phyloP scores from a whole-genome alignment of 108 stramenopile species.

The Conticribra guillardii region DNA sequence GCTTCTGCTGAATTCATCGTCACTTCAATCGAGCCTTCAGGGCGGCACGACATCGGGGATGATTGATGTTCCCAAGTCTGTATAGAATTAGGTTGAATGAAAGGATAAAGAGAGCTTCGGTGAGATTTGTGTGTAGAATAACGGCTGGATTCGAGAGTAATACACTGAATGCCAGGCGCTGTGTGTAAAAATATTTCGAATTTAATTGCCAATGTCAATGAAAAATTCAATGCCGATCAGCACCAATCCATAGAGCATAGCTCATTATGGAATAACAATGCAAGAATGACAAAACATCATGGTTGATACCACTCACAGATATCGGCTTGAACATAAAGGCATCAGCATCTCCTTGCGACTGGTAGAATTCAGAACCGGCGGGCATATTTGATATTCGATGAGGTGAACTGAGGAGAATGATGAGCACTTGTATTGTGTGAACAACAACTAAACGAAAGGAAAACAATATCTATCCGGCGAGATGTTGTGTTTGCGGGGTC shows the following conservation, averaged over 20 bases:
- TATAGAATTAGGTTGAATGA: no score
- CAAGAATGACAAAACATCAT: not conserved
- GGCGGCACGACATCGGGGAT: not conserved
- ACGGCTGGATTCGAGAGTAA: no score
- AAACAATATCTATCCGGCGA: no score
- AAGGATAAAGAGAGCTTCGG: no score
- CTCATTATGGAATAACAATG: not conserved
- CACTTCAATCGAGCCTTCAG: conserved; percentile 36
- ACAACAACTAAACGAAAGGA: no score
- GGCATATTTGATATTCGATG: not conserved
- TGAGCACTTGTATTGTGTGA: no score
- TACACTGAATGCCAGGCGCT: no score
- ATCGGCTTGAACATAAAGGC: conserved; percentile 67
- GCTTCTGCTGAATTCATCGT: conserved; percentile 39
- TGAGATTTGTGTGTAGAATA: no score
- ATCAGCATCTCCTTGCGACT: conserved; percentile 5
- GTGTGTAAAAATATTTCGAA: no score
- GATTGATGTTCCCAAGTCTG: not conserved
- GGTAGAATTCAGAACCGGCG: not conserved
- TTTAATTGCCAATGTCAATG: no score
- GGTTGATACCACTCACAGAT: conserved; percentile 15
- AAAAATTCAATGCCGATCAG: not conserved
- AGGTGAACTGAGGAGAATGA: not conserved
- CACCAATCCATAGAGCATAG: not conserved
- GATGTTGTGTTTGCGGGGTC: no score